Evolutionary conservation across 2,329 filamentous ascomycete species (phyloP), one percentile per base, ranked within the genome.

Genomic region (Didymella lethalis): DNA sequence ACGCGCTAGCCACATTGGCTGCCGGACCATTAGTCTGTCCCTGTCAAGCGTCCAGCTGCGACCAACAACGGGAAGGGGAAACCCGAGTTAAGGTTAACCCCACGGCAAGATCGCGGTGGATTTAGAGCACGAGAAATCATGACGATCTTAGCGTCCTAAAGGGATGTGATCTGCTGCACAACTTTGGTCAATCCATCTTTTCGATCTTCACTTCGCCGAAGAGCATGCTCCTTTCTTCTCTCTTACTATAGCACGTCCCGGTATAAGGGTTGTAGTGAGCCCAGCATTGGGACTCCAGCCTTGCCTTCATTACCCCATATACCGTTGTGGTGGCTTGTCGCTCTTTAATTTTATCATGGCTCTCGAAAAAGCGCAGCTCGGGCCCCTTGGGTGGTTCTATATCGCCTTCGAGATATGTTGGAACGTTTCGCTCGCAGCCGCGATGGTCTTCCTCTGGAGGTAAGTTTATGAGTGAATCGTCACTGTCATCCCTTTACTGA

Each of bases 361-460:
- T 50, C 18, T 54, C 40, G 50, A 54, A 40, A 59, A 59, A 47
- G 56, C 56, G 16, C 56, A 50, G 47, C 56, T 59, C n/a, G 56
- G 56, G 41, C 50, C 56, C 46, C 56, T 59, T 31, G 61, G 65
- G 28, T 41, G 57, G 36, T 66, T 63, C 38, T 61, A 38, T 49
- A 61, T 53, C 53, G 49, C 40, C 48, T 67, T 41, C 54, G 57
- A 55, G 16, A 52, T 56, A 18, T 31, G 16, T 52, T 60, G 57
- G 57, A 55, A 60, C 48, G 38, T 60, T 12, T 55, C 36, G 29
- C 52, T 60, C 44, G 16, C 48, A 29, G 48, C 31, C 34, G 57
- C 57, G 40, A 62, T 69, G 54, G 38, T 34, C 38, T 70, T 66
- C 48, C 65, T 70, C 4, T 70, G 67, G 67, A 52, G 31, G 57